Evolutionary conservation across 805 yeast genomes (phyloP).

Genomic region (Candida krabiensis): DNA sequence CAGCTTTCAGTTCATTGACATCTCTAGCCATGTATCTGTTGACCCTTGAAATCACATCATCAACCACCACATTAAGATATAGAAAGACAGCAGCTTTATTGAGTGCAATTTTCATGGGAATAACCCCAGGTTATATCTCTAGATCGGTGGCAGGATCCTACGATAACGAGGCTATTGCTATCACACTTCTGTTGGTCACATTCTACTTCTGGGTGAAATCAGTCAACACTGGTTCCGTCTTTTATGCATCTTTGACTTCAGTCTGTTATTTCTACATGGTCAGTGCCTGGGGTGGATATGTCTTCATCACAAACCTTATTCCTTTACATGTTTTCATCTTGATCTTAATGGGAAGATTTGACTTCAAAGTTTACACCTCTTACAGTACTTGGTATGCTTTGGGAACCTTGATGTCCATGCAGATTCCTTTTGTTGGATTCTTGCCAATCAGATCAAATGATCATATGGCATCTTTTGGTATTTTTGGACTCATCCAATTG

Average conservation of each 20-base stretch:
- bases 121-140: constrained; percentile 98
- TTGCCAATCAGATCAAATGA: constrained; percentile 95
- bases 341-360: constrained; percentile 91
- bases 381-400: constrained; percentile 96
- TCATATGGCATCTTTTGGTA: constrained; percentile 98
- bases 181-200: constrained; percentile 91
- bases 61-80: constrained; percentile 30
- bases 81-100: constrained; percentile 74
- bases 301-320: constrained; percentile 94
- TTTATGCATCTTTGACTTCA: constrained; percentile 82
- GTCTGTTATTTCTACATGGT: constrained; percentile 96
- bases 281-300: constrained; percentile 99
- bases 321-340: constrained; percentile 93
- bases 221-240: constrained; percentile 83
- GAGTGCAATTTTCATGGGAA: constrained; percentile 93
- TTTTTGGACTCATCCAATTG: constrained; percentile 90
- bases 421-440: constrained; percentile 97
- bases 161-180: constrained; percentile 98
- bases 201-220: constrained; percentile 96
- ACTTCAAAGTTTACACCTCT: constrained; percentile 78
- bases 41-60: constrained; percentile 86
- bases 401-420: constrained; percentile 99
- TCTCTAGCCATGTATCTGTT: constrained; percentile 86
- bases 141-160: constrained; percentile 98
- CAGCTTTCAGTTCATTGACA: constrained; percentile 92